Evolutionary conservation across 169 alveolate genomes (phyloP).

Genomic region (Cryptosporidium baileyi): DNA sequence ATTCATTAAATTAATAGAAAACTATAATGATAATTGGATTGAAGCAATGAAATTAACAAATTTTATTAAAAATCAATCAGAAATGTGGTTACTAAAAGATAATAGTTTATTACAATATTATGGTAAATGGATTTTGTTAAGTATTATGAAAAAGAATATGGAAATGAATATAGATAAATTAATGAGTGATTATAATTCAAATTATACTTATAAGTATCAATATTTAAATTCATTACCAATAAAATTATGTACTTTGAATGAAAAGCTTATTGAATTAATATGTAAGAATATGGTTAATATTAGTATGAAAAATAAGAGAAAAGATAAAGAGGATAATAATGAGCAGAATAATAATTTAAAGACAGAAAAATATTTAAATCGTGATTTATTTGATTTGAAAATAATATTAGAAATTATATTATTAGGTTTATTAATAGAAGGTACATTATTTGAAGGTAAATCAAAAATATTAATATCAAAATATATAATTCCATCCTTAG

Average conservation of each 20-base stretch:
- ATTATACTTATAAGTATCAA: too few relatives aligned
- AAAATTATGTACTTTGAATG: constrained; percentile 16
- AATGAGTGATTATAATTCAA: not conserved
- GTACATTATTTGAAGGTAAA: not conserved
- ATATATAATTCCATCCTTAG: constrained; percentile 12
- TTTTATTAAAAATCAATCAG: constrained; percentile 2
- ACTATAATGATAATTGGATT: constrained; percentile 9
- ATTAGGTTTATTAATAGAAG: constrained; percentile 46
- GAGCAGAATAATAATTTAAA: not conserved
- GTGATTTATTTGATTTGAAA: not conserved
- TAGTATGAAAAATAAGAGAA: not conserved
- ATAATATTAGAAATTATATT: constrained; percentile 30
- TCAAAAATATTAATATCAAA: constrained; percentile 6
- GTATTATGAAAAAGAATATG: constrained; percentile 22
- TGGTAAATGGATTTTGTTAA: constrained; percentile 45
- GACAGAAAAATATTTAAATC: not conserved
- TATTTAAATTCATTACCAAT: constrained; percentile 23
- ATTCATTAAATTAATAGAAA: constrained; percentile 22
- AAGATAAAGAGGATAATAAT: not conserved
- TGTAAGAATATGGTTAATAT: not conserved
- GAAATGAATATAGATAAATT: constrained; percentile 2
- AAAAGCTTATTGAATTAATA: constrained; percentile 12
- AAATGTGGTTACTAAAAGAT: constrained; percentile 25
- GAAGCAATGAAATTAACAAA: not conserved
- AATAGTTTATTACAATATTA: not conserved